phyloP scores from a whole-genome alignment of 805 yeast genomes.

The Starmerella cellae region DNA sequence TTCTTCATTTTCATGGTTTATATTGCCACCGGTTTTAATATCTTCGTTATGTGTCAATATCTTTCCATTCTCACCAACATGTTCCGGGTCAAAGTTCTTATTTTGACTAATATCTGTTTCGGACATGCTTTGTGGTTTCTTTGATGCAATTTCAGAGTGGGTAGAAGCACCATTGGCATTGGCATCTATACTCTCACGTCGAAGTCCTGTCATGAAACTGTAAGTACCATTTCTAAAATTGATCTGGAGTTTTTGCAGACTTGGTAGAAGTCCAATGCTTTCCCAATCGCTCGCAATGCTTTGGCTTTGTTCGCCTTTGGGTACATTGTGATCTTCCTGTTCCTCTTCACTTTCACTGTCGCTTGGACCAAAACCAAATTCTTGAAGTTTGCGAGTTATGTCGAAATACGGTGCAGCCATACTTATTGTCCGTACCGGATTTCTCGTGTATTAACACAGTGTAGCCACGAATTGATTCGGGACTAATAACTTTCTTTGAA shows the following conservation, averaged over 20 bases:
- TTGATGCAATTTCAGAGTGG: background rate
- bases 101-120: background rate
- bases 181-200: background rate
- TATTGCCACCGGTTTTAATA: background rate
- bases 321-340: background rate
- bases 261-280: constrained; percentile 16
- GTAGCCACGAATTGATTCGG: too few species aligned
- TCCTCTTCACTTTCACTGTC: constrained; percentile 4
- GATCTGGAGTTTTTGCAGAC: constrained; percentile 16
- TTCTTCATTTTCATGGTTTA: too few species aligned
- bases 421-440: too few species aligned
- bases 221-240: constrained; percentile 13
- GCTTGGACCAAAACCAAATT: constrained; percentile 10
- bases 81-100: background rate
- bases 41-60: background rate
- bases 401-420: constrained; percentile 6
- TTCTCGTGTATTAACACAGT: too few species aligned
- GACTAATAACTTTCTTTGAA: too few species aligned
- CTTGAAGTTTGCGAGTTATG: constrained; percentile 9
- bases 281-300: constrained; percentile 11
- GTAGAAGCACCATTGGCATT: background rate
- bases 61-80: background rate
- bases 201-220: constrained; percentile 14
- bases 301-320: background rate
- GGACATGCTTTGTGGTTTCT: too few species aligned